Evolutionary conservation across 192 early-diverging fungal genomes (phyloP).

Genomic region (Entomortierella beljakovae): DNA sequence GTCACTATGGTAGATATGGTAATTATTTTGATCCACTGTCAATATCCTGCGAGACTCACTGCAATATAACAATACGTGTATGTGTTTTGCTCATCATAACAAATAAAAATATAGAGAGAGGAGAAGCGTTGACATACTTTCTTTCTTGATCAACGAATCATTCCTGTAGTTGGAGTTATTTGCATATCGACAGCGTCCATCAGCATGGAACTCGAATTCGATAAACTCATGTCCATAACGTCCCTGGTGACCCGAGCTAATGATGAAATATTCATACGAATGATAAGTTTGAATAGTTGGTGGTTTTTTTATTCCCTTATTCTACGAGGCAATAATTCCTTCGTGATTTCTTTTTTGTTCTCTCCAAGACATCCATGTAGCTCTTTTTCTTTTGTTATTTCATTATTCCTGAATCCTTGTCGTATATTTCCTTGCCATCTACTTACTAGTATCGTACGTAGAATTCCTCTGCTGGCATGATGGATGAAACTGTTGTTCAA

Average conservation of each 20-base stretch:
- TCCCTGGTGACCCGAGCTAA: conserved; percentile 90
- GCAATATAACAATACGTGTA: no score
- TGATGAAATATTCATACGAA: no score
- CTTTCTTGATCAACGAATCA: conserved; percentile 95
- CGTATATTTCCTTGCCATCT: neutral
- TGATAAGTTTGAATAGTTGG: no score
- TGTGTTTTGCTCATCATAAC: neutral
- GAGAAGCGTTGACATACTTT: conserved; percentile 65
- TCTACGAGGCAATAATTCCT: no score
- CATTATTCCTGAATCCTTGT: no score
- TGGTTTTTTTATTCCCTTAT: no score
- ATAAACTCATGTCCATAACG: conserved; percentile 99
- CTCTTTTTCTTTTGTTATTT: no score
- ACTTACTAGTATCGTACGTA: conserved; percentile 57
- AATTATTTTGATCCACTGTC: no score
- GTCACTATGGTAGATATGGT: conserved; percentile 65
- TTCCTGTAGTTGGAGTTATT: conserved; percentile 99
- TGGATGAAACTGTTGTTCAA: conserved; percentile 3
- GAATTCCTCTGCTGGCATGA: conserved; percentile 56
- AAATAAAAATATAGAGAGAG: neutral
- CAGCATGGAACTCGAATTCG: conserved; percentile 92
- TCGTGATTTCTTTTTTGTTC: no score
- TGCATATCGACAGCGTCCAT: conserved; percentile 92
- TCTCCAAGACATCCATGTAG: no score
- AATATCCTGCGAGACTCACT: no score